Conservation (phyloP, 2,329 filamentous ascomycete species). For the Beauveria varroae region DNA sequence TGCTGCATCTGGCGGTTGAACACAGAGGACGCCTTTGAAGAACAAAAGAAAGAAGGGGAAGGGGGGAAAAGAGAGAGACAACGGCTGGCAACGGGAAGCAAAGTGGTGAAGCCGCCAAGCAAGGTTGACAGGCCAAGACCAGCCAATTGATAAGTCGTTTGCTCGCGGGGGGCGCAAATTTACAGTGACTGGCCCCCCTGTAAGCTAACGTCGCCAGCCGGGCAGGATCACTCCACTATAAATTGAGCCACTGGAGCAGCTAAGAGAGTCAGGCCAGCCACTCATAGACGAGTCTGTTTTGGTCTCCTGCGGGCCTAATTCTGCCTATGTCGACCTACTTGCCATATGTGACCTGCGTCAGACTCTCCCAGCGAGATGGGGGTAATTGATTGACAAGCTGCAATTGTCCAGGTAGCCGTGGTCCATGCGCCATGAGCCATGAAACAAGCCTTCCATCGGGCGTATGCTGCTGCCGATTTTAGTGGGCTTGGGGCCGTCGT, state of each 20-base stretch:
- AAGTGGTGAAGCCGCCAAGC: not conserved
- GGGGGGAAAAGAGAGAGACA: not conserved
- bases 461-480: not conserved
- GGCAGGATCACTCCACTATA: not conserved
- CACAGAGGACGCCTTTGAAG: not conserved
- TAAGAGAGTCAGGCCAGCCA: not conserved
- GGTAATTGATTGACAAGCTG: not conserved
- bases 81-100: not conserved
- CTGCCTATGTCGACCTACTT: too few relatives aligned
- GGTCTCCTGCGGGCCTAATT: too few relatives aligned
- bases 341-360: too few relatives aligned
- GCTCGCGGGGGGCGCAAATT: not conserved
- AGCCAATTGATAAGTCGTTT: not conserved
- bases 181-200: not conserved
- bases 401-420: not conserved
- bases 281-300: not conserved
- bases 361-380: not conserved
- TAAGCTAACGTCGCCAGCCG: not conserved
- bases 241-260: not conserved
- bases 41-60: not conserved
- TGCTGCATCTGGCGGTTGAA: slow-evolving; percentile 12
- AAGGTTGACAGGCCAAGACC: not conserved
- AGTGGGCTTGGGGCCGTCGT: not conserved
- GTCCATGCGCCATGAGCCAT: not conserved
- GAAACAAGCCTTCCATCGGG: not conserved